A percentile compares a stretch with the other conserved stretches of the same genome.
Evolutionary conservation across 257 asterid species (phyloP).

Genomic region (Ophiorrhiza pumila): DNA sequence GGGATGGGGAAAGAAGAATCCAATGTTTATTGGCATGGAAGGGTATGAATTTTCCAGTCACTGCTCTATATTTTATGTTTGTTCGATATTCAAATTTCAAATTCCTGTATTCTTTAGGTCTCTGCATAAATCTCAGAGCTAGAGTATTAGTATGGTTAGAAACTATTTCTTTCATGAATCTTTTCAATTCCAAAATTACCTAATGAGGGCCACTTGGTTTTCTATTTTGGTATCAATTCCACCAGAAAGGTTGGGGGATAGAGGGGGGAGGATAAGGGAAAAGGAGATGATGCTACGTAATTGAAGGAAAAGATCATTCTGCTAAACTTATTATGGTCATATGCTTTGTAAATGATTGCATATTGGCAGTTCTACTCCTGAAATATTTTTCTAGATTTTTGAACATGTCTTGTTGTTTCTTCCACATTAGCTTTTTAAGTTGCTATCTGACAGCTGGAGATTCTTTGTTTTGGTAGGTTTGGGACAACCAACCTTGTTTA

Average conservation of each 20-base stretch:
- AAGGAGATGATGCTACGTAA: neutral
- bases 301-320: neutral
- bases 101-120: neutral
- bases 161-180: neutral
- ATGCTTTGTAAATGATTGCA: neutral
- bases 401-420: neutral
- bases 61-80: neutral
- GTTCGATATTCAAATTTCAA: neutral
- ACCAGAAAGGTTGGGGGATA: neutral
- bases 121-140: neutral
- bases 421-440: neutral
- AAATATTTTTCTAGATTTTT: neutral
- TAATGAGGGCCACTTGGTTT: neutral
- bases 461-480: neutral
- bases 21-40: constrained; percentile 78
- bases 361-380: neutral
- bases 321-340: neutral
- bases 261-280: no score
- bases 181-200: neutral
- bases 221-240: neutral
- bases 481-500: neutral
- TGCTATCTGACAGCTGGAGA: neutral
- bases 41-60: constrained; percentile 25
- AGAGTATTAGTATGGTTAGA: neutral
- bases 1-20: constrained; percentile 59